A percentile compares a stretch with the other conserved stretches of the same genome.
Evolutionary conservation across 202 grass and related monocot species (phyloP).

Genomic region (Dendrocalamus latiflorus): DNA sequence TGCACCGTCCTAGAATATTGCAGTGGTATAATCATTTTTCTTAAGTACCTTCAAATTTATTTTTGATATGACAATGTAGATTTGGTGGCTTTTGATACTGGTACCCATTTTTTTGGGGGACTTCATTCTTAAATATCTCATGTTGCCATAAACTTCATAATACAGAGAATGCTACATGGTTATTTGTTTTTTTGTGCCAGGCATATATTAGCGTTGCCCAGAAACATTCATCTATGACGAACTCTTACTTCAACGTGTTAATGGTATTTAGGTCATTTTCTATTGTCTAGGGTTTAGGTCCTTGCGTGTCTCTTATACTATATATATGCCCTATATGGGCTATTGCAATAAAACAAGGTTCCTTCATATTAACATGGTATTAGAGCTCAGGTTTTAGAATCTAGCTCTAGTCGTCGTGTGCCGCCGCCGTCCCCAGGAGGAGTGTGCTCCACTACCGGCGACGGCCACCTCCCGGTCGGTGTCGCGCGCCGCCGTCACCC

Average conservation of each 20-base stretch:
- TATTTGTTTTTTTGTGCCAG: background rate
- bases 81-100: background rate
- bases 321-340: too few relatives aligned
- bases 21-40: conserved; percentile 63
- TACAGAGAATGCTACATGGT: background rate
- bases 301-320: too few relatives aligned
- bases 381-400: too few relatives aligned
- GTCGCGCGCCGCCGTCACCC: too few relatives aligned
- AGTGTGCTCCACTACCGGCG: too few relatives aligned
- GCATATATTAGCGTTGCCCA: background rate
- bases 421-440: too few relatives aligned
- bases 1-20: conserved; percentile 97
- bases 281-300: too few relatives aligned
- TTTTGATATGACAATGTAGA: conserved; percentile 8
- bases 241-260: background rate
- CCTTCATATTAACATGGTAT: too few relatives aligned
- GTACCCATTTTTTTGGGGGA: background rate
- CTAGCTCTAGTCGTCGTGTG: too few relatives aligned
- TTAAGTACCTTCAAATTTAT: background rate
- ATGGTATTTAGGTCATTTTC: too few relatives aligned
- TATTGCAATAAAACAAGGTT: too few relatives aligned
- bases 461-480: too few relatives aligned
- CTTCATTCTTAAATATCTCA: background rate
- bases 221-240: background rate
- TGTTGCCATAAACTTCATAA: background rate